A percentile compares a stretch with the other conserved stretches of the same genome.
phyloP scores from a whole-genome alignment of 1,284 basidiomycete species.

The Wallemia mellicola region DNA sequence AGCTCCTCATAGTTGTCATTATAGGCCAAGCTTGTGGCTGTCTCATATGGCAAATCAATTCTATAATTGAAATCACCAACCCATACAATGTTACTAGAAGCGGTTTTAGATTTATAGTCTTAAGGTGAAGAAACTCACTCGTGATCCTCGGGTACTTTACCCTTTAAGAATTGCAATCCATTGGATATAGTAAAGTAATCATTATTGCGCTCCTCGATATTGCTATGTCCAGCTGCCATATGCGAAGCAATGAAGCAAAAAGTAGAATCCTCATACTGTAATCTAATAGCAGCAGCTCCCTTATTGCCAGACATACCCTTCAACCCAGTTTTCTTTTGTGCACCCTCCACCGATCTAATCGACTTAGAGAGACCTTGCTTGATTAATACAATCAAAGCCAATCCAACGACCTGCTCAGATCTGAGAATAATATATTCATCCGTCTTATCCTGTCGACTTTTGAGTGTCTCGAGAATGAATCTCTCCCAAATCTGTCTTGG shows the following conservation, averaged over 20 bases:
- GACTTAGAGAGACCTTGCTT: constrained; percentile 41
- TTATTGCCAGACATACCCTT: constrained; percentile 95
- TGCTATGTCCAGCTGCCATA: constrained; percentile 70
- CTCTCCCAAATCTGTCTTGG: constrained; percentile 42
- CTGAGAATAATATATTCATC: constrained; percentile 56
- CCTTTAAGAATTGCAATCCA: constrained; percentile 58
- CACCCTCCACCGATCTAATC: constrained; percentile 68
- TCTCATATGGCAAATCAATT: constrained; percentile 53
- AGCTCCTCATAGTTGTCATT: constrained; percentile 39
- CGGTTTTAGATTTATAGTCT: constrained; percentile 21
- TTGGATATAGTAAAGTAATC: constrained; percentile 68
- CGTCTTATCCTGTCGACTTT: constrained; percentile 31
- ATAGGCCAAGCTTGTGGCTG: constrained; percentile 33
- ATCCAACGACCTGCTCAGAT: constrained; percentile 89
- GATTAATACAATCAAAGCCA: constrained; percentile 60
- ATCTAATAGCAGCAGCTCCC: constrained; percentile 40
- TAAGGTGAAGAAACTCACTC: constrained; percentile 28
- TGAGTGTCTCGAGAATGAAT: constrained; percentile 47
- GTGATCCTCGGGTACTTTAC: constrained; percentile 61
- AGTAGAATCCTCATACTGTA: constrained; percentile 65
- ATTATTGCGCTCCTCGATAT: constrained; percentile 63
- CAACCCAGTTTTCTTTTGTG: constrained; percentile 83
- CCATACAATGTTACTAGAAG: constrained; percentile 82
- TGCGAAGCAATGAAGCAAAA: constrained; percentile 92
- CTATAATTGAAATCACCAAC: constrained; percentile 80